Conservation (phyloP, 805 yeast genomes). For the Kazachstania kunashirensis region DNA sequence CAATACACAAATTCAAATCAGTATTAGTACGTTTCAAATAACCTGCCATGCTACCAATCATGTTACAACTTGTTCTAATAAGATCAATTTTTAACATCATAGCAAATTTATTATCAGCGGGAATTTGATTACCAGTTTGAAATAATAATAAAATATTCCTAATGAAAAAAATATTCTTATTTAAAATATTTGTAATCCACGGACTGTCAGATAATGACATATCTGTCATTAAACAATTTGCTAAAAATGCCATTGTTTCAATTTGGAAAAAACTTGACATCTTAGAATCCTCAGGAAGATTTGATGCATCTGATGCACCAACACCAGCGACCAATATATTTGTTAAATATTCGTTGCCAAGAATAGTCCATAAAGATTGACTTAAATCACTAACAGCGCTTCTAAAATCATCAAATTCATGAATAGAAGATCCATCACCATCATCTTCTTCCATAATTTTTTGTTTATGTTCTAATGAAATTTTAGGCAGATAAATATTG, state of each 20-base stretch:
- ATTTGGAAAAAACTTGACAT: constrained; percentile 20
- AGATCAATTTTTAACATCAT: constrained; percentile 20
- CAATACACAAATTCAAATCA: constrained; percentile 18
- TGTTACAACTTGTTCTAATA: constrained; percentile 22
- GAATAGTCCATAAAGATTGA: constrained; percentile 57
- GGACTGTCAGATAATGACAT: constrained; percentile 24
- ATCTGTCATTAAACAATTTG: constrained; percentile 20
- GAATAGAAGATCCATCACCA: constrained; percentile 16
- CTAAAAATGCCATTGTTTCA: constrained; percentile 27
- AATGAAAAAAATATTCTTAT: constrained; percentile 17
- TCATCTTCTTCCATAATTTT: constrained; percentile 28
- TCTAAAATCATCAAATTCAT: constrained; percentile 60
- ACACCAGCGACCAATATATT: constrained; percentile 23
- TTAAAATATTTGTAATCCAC: constrained; percentile 22
- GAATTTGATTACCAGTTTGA: constrained; percentile 19
- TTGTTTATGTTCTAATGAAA: constrained; percentile 36
- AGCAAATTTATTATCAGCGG: constrained; percentile 10
- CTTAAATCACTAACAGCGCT: constrained; percentile 69
- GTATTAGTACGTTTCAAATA: constrained; percentile 18
- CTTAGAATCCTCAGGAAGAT: constrained; percentile 2
- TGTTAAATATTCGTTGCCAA: constrained; percentile 37
- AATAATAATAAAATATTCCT: constrained; percentile 19
- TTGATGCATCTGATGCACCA: constrained; percentile 11
- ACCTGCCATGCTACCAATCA: constrained; percentile 24
- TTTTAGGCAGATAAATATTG: constrained; percentile 58